These are phyloP conservation scores for Aspergillus sp. DNA, from an alignment of 2,329 filamentous ascomycete genomes.

Conservation along the genomic window DNA sequence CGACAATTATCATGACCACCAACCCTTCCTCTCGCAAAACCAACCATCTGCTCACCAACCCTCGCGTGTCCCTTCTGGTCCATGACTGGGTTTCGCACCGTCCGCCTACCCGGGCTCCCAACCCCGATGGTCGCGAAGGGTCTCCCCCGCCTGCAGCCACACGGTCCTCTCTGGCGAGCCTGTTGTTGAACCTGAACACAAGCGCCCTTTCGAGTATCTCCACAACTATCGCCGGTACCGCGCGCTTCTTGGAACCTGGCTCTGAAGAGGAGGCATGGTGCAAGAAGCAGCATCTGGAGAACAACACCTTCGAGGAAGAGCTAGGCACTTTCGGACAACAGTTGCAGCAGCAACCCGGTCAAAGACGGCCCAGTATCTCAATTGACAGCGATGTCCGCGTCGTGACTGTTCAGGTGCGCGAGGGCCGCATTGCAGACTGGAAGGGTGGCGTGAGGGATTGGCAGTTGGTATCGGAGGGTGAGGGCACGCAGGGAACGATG, in stretches of 20 bases:
- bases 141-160: conserved; percentile 64
- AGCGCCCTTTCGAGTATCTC: conserved; percentile 84
- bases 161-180: conserved; percentile 73
- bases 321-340: conserved; percentile 46
- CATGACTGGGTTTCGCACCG: conserved; percentile 98
- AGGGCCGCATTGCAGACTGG: conserved; percentile 89
- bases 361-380: conserved; percentile 58
- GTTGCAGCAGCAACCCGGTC: conserved; percentile 28
- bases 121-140: conserved; percentile 57
- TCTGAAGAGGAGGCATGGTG: conserved; percentile 85
- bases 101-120: conserved; percentile 68
- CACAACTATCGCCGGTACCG: conserved; percentile 89
- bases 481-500: conserved; percentile 23
- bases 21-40: conserved; percentile 71
- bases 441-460: conserved; percentile 92
- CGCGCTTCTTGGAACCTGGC: conserved; percentile 69
- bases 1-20: conserved; percentile 94
- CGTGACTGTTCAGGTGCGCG: conserved; percentile 79
- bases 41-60: conserved; percentile 78
- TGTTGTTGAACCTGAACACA: conserved; percentile 89
- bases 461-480: conserved; percentile 44
- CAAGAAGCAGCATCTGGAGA: conserved; percentile 78
- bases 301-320: conserved; percentile 78
- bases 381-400: conserved; percentile 78
- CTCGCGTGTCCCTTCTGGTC: conserved; percentile 87